Percentiles rank a stretch among this genome's conserved stretches.
Evolutionary conservation across 441 rosid species (phyloP).

Genomic region (Populus hybrid): DNA sequence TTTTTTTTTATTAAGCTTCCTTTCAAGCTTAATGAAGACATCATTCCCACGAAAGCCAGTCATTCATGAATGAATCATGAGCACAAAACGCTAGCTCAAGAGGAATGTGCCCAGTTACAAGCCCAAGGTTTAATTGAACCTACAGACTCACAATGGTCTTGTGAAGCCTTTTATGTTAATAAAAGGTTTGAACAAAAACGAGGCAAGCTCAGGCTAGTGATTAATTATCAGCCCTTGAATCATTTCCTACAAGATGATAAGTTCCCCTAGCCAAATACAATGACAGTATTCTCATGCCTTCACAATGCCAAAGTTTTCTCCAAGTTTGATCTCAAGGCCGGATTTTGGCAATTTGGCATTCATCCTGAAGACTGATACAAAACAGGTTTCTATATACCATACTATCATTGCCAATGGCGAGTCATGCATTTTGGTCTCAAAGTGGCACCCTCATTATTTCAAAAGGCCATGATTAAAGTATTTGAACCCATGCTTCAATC

Average conservation of each 20-base stretch:
- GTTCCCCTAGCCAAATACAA: neutral
- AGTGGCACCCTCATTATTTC: neutral
- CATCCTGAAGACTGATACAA: neutral
- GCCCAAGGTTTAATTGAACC: neutral
- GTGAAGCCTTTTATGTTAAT: neutral
- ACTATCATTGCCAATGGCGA: neutral
- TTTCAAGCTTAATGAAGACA: neutral
- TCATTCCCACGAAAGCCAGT: neutral
- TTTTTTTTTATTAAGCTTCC: neutral
- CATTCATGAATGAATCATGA: neutral
- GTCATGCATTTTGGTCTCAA: neutral
- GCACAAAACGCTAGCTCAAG: neutral
- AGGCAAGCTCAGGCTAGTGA: neutral
- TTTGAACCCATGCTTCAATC: neutral
- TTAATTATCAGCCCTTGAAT: neutral
- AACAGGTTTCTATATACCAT: neutral
- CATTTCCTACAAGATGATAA: neutral
- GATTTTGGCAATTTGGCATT: neutral
- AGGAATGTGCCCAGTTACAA: neutral
- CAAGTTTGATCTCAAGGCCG: neutral
- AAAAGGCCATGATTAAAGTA: neutral
- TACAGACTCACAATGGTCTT: neutral
- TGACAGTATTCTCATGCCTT: neutral
- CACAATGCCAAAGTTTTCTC: neutral
- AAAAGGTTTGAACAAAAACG: neutral